phyloP scores from a whole-genome alignment of 257 asterid species.

The Jacaranda copaia region DNA sequence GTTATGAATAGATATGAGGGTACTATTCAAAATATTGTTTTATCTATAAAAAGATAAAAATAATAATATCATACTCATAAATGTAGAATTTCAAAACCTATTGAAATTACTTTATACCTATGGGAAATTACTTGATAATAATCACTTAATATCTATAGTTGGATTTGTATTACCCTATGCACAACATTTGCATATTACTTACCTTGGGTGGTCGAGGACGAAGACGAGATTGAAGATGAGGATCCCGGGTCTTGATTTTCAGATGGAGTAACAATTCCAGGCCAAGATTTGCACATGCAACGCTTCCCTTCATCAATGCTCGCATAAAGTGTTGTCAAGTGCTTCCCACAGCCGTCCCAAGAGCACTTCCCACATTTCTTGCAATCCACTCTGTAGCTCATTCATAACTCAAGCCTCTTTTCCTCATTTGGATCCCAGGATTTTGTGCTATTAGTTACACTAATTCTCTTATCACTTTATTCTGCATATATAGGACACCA shows the following conservation, averaged over 20 bases:
- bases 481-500: background rate
- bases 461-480: background rate
- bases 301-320: slow-evolving; percentile 57
- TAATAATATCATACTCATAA: background rate
- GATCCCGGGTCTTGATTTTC: slow-evolving; percentile 1
- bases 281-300: slow-evolving; percentile 65
- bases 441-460: background rate
- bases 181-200: background rate
- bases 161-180: no score
- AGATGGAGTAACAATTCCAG: slow-evolving; percentile 52
- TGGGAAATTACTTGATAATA: no score
- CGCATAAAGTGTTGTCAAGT: slow-evolving; percentile 43
- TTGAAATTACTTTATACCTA: no score
- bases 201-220: slow-evolving; percentile 16
- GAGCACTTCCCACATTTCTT: slow-evolving; percentile 54
- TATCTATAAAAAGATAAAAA: background rate
- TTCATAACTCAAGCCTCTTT: no score
- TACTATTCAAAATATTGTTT: background rate
- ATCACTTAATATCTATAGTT: no score
- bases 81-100: background rate
- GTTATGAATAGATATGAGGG: background rate
- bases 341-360: slow-evolving; percentile 67
- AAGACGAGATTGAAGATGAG: slow-evolving; percentile 5
- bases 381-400: slow-evolving; percentile 57
- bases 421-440: no score